phyloP scores from a whole-genome alignment of 192 early-diverging fungal genomes.

The Geranomyces variabilis region DNA sequence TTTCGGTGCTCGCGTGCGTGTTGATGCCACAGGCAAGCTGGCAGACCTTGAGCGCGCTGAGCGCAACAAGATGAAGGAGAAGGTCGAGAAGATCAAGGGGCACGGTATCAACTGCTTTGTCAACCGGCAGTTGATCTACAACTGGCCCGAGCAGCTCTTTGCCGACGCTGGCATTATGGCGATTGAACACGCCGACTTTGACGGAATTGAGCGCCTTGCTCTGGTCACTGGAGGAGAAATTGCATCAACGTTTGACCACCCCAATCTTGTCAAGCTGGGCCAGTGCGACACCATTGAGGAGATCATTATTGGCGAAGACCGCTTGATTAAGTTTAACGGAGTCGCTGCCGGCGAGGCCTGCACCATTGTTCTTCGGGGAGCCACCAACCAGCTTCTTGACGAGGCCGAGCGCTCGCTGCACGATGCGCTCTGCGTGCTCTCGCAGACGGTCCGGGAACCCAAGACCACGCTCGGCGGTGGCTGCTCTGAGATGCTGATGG shows the following conservation, averaged over 20 bases:
- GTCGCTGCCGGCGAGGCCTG: conserved; percentile 95
- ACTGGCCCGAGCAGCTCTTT: conserved; percentile 99
- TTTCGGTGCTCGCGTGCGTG: conserved; percentile 95
- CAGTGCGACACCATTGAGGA: conserved; percentile 97
- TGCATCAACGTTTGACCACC: conserved; percentile 97
- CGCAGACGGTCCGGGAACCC: conserved; percentile 93
- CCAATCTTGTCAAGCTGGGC: conserved; percentile 93
- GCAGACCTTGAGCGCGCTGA: conserved; percentile 99
- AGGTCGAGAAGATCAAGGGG: conserved; percentile 97
- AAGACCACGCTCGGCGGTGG: conserved; percentile 94
- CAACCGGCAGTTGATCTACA: conserved; percentile 99
- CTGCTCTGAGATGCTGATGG: conserved; percentile 97
- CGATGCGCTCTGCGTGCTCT: conserved; percentile 93
- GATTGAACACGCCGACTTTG: conserved; percentile 99
- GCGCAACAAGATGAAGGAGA: conserved; percentile 95
- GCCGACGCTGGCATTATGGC: conserved; percentile 95
- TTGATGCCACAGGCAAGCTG: conserved; percentile 95
- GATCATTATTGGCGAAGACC: conserved; percentile 98
- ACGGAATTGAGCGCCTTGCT: conserved; percentile 95
- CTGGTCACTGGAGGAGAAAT: conserved; percentile 99
- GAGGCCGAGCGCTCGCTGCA: conserved; percentile 97
- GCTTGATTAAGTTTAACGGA: conserved; percentile 95
- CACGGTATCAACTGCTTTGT: conserved; percentile 99
- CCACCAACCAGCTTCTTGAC: conserved; percentile 92
- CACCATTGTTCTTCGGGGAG: conserved; percentile 96